Evolutionary conservation across 2,329 filamentous ascomycete species (phyloP), one percentile per base, ranked within the genome.

Genomic region (Penicillium corylophilum): DNA sequence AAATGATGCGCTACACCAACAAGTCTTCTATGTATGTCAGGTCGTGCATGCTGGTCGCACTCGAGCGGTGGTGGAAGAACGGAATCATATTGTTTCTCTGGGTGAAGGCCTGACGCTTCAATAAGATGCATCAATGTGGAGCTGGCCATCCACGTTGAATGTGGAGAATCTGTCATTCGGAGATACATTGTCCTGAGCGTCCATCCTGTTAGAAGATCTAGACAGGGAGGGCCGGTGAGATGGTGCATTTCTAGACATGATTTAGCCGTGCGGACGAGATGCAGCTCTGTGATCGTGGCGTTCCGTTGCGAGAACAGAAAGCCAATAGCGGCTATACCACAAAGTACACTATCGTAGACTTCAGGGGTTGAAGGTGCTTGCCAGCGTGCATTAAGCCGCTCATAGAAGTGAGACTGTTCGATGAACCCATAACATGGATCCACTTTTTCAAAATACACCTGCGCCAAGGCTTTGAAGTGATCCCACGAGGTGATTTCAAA

Each of bases 341-440:
- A 77, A 0, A 83, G 44, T 0, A 83, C 67, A 23, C 71, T 72
- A 55, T 82, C 79, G 55, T 74, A 72, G 0, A 70, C 44, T 44
- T 68, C 55, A 2, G 58, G 64, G 16, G 47, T 58, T 16, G 53
- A 53, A 7, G 48, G 57, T 39, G 56, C 62, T 57, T 53, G 39
- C 59, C 62, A 49, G 57, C 66, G 60, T 9, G 50, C 48, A 12
- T 60, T 46, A 1, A 68, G 47, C 23, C 49, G 57, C 15, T 58
- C 46, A 7, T 57, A 66, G 36, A 67, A 64, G 1, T 33, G 16
- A 6, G 36, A 12, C 4, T 47, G 50, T 38, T 31, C 69, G 47
- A 82, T 62, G 51, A 83, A 82, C 4, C 79, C 79, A 56, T 82
- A 83, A 20, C 76, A 71, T 0, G 74, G 75, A 51, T 80, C 74